Conservation (phyloP, 2,329 filamentous ascomycete genomes). For the Parasarocladium wereldwijsianum region DNA sequence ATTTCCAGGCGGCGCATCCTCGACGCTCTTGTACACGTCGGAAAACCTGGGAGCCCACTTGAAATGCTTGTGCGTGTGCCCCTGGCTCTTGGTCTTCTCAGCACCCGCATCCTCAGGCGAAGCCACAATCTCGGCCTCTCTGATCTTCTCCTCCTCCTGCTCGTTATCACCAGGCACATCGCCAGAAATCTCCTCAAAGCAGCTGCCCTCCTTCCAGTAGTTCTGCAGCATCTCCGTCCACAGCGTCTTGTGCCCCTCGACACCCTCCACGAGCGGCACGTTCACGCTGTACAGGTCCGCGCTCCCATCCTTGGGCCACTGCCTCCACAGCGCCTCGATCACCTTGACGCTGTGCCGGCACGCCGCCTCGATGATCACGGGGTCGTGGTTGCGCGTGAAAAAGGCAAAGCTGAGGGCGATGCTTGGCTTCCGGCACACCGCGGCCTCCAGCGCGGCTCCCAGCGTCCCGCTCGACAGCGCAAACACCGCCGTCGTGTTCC, state of each 20-base stretch:
- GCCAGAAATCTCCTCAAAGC: slow-evolving; percentile 68
- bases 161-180: slow-evolving; percentile 47
- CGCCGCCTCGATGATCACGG: slow-evolving; percentile 63
- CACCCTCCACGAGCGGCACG: slow-evolving; percentile 66
- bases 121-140: slow-evolving; percentile 40
- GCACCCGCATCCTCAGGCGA: slow-evolving; percentile 15
- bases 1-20: slow-evolving; percentile 62
- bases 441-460: slow-evolving; percentile 64
- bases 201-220: slow-evolving; percentile 71
- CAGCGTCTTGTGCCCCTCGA: slow-evolving; percentile 58
- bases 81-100: slow-evolving; percentile 6
- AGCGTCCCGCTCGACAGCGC: slow-evolving; percentile 65
- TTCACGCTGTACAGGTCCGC: slow-evolving; percentile 87
- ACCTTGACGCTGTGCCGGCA: slow-evolving; percentile 60
- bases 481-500: slow-evolving; percentile 71
- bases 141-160: slow-evolving; percentile 59
- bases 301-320: slow-evolving; percentile 52
- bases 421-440: slow-evolving; percentile 51
- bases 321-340: slow-evolving; percentile 61
- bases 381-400: slow-evolving; percentile 72
- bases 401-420: slow-evolving; percentile 88
- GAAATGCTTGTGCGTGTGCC: slow-evolving; percentile 72
- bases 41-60: slow-evolving; percentile 84
- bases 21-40: slow-evolving; percentile 80
- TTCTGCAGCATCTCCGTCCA: slow-evolving; percentile 85